Percentiles rank a stretch among this genome's conserved stretches.
phyloP scores from a whole-genome alignment of 768 basidiomycete genomes.

The Suillus fuscotomentosus region DNA sequence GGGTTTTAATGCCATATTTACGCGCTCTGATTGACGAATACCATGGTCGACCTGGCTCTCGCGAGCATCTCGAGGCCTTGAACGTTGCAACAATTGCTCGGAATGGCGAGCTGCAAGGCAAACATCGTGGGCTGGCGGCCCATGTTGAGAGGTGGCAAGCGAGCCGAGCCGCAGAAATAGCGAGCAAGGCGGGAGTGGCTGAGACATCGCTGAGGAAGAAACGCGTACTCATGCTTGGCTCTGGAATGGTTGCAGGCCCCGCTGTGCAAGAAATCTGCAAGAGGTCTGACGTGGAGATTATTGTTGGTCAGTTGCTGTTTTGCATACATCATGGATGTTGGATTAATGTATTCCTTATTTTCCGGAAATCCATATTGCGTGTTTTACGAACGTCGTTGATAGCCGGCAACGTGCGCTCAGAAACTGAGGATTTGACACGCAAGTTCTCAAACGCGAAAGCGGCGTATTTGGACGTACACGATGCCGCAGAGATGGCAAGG shows the following conservation, averaged over 20 bases:
- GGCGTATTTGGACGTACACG: constrained; percentile 57
- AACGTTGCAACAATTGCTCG: constrained; percentile 70
- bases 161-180: not conserved
- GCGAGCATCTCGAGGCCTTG: constrained; percentile 43
- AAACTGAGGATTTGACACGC: constrained; percentile 48
- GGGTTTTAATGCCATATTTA: constrained; percentile 66
- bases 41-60: constrained; percentile 19
- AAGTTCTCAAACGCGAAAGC: constrained; percentile 52
- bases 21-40: constrained; percentile 49
- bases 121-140: constrained; percentile 58
- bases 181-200: not conserved
- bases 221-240: constrained; percentile 79
- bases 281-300: constrained; percentile 60
- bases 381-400: constrained; percentile 3
- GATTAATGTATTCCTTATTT: constrained; percentile 14
- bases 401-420: constrained; percentile 74
- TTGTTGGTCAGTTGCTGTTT: constrained; percentile 62
- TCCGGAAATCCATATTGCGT: constrained; percentile 11
- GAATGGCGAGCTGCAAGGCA: constrained; percentile 50
- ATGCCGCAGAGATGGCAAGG: constrained; percentile 41
- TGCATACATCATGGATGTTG: constrained; percentile 8
- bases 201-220: constrained; percentile 40
- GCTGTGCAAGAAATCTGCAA: constrained; percentile 73
- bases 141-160: constrained; percentile 47
- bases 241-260: constrained; percentile 95